These are phyloP conservation scores for Globisporangium uncinulatum DNA, from an alignment of 352 stramenopile species.

Conservation along the genomic window DNA sequence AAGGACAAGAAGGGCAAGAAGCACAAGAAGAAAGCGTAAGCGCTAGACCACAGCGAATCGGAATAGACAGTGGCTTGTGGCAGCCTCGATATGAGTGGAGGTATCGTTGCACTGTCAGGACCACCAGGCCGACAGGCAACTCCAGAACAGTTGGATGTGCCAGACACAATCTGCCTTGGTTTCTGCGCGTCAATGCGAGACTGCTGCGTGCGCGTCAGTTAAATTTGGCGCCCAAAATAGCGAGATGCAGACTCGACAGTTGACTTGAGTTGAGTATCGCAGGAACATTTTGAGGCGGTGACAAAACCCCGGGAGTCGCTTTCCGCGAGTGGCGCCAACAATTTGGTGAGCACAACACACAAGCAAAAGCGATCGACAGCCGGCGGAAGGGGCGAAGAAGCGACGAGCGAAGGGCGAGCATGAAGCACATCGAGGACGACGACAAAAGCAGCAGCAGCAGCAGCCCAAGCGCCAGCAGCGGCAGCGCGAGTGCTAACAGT, in stretches of 20 bases:
- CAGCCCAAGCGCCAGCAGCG: conserved; percentile 19
- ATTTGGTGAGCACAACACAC: conserved; percentile 1
- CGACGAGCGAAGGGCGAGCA: not conserved
- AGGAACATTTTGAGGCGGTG: not conserved
- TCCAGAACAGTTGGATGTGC: no score
- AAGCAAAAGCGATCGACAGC: conserved; percentile 1
- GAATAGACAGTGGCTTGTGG: conserved; percentile 2
- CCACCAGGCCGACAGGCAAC: no score
- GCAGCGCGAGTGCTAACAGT: conserved; percentile 9
- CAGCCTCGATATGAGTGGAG: not conserved
- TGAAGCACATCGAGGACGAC: conserved; percentile 24
- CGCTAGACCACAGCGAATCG: not conserved
- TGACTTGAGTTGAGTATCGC: not conserved
- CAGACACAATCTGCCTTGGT: not conserved
- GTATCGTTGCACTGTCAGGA: no score
- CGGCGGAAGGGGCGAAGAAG: conserved; percentile 1
- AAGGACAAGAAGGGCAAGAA: conserved; percentile 21
- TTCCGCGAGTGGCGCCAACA: not conserved
- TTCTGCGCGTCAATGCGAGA: not conserved
- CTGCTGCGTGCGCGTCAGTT: not conserved
- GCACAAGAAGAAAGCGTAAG: conserved; percentile 17
- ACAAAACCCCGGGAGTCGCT: not conserved
- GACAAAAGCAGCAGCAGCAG: conserved; percentile 25
- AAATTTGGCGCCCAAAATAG: conserved; percentile 1
- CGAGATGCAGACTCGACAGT: not conserved